A percentile compares a stretch with the other conserved stretches of the same genome.
Evolutionary conservation across 1,139 yeast species (phyloP).

Genomic region (Sugiyamaella pinicola): DNA sequence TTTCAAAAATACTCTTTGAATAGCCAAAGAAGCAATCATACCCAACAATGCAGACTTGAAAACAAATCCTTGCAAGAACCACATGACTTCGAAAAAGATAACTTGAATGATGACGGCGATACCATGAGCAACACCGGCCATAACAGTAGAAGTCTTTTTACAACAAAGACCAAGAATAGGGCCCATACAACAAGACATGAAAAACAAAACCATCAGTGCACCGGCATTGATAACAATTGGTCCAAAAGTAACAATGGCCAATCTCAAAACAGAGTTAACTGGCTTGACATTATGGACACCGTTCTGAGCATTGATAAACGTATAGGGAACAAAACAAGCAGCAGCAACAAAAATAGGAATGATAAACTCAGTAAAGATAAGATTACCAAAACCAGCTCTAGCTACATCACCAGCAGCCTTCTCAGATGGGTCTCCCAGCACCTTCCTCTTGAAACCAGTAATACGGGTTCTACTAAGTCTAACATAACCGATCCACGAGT

Average conservation of each 20-base stretch:
- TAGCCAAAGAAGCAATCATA: conserved; percentile 76
- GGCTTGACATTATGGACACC: conserved; percentile 68
- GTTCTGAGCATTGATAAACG: conserved; percentile 94
- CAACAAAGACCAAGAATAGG: conserved; percentile 94
- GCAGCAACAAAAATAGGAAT: conserved; percentile 88
- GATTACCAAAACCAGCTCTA: conserved; percentile 89
- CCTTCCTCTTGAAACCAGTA: conserved; percentile 96
- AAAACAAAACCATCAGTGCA: conserved; percentile 59
- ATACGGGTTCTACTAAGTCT: conserved; percentile 94
- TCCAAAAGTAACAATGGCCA: conserved; percentile 84
- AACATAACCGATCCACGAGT: conserved; percentile 98
- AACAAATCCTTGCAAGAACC: conserved; percentile 94
- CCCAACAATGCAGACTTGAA: conserved; percentile 89
- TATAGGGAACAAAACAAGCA: conserved; percentile 86
- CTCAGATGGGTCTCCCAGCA: conserved; percentile 83
- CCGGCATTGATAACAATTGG: conserved; percentile 93
- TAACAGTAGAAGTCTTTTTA: conserved; percentile 95
- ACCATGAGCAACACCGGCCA: conserved; percentile 98
- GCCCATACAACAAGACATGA: conserved; percentile 94
- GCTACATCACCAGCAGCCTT: conserved; percentile 92
- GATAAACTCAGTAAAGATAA: conserved; percentile 81
- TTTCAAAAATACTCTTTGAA: conserved; percentile 88
- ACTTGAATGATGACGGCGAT: conserved; percentile 84
- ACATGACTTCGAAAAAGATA: conserved; percentile 87
- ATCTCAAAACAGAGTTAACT: conserved; percentile 82